Conservation (phyloP, 2,329 filamentous ascomycete genomes). For the Alternaria sp. region DNA sequence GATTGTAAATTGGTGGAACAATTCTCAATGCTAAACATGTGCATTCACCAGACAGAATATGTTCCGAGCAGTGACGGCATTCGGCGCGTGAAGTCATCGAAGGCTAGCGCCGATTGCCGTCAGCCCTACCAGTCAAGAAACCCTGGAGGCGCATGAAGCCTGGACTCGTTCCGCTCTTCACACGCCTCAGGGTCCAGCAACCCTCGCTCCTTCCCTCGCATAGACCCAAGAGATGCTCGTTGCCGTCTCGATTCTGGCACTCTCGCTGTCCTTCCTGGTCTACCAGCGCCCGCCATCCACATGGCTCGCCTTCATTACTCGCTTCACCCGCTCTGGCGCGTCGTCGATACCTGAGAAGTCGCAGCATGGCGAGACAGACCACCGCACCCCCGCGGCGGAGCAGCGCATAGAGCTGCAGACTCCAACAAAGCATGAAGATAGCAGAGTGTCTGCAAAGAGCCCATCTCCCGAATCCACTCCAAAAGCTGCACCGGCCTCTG, state of each 20-base stretch:
- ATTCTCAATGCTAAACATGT: not conserved
- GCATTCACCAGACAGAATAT: not conserved
- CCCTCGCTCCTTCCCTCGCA: slow-evolving; percentile 18
- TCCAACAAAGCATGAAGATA: slow-evolving; percentile 6
- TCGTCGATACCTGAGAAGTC: slow-evolving; percentile 21
- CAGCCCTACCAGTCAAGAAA: slow-evolving; percentile 21
- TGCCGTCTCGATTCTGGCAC: slow-evolving; percentile 45
- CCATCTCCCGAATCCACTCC: slow-evolving; percentile 42
- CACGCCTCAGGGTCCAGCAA: slow-evolving; percentile 20
- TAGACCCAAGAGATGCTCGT: slow-evolving; percentile 46
- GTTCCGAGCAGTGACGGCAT: slow-evolving; percentile 13
- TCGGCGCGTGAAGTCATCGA: slow-evolving; percentile 18
- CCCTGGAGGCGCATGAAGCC: slow-evolving; percentile 10
- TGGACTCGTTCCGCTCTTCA: slow-evolving; percentile 9
- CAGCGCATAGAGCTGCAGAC: slow-evolving; percentile 22
- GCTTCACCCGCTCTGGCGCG: slow-evolving; percentile 13
- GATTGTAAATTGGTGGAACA: not conserved
- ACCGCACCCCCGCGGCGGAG: slow-evolving; percentile 16
- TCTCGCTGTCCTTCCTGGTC: slow-evolving; percentile 46
- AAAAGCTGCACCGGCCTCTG: slow-evolving; percentile 30
- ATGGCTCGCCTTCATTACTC: slow-evolving; percentile 38
- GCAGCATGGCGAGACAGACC: slow-evolving; percentile 19
- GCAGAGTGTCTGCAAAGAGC: not conserved
- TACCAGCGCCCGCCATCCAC: slow-evolving; percentile 46
- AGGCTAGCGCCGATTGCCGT: slow-evolving; percentile 15